Conservation (phyloP, 2,329 filamentous ascomycete species). For the Biscogniauxia sp. region DNA sequence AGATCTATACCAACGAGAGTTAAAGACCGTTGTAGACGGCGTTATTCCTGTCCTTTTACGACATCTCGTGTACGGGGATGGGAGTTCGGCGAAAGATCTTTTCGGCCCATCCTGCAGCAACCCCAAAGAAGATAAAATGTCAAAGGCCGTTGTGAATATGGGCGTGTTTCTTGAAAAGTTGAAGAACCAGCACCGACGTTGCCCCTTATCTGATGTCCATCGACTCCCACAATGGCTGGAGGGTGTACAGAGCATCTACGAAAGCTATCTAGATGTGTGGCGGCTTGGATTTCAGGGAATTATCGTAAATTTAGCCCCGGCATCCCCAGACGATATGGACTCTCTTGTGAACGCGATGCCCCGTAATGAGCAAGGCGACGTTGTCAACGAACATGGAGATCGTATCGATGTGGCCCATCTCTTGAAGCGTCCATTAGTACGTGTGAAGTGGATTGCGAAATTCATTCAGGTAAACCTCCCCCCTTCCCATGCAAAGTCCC, state of each 20-base stretch:
- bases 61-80: constrained; percentile 73
- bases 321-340: constrained; percentile 57
- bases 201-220: constrained; percentile 70
- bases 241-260: constrained; percentile 73
- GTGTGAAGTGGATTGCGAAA: constrained; percentile 84
- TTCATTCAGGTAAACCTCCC: constrained; percentile 63
- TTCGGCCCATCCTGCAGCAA: constrained; percentile 58
- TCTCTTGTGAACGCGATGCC: constrained; percentile 59
- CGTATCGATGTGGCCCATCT: constrained; percentile 92
- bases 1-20: constrained; percentile 80
- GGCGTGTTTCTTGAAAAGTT: constrained; percentile 84
- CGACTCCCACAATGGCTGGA: constrained; percentile 79
- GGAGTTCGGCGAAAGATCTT: constrained; percentile 61
- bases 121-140: constrained; percentile 60
- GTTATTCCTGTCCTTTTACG: constrained; percentile 90
- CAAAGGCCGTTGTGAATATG: constrained; percentile 91
- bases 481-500: background rate
- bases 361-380: constrained; percentile 62
- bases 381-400: constrained; percentile 74
- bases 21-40: constrained; percentile 90
- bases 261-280: constrained; percentile 85
- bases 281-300: constrained; percentile 91
- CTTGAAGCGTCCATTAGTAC: constrained; percentile 81
- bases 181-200: constrained; percentile 74
- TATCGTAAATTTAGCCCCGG: constrained; percentile 85